These are phyloP conservation scores for Pulicaria dysenterica DNA, from an alignment of 129 eudicot species.

Conservation along the genomic window DNA sequence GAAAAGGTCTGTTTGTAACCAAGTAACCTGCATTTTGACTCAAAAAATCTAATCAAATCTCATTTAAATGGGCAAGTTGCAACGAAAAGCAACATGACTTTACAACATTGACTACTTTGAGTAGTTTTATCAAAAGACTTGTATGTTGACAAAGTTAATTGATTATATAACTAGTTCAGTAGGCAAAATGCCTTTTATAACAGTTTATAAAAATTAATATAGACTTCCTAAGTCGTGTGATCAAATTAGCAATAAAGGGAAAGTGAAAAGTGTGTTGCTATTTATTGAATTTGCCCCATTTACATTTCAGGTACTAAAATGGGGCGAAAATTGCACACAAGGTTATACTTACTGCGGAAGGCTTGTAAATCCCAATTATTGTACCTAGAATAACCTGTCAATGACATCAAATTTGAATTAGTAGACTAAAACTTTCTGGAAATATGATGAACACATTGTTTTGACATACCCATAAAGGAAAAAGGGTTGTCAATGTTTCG, in stretches of 20 bases:
- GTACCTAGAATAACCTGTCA: slow-evolving; percentile 95
- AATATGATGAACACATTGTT: slow-evolving; percentile 12
- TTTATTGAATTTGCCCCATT: slow-evolving; percentile 2
- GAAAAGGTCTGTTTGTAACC: slow-evolving; percentile 94
- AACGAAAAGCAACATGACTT: not conserved
- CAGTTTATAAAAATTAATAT: not conserved
- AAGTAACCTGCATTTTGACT: slow-evolving; percentile 74
- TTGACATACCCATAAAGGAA: slow-evolving; percentile 91
- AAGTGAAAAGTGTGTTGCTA: not conserved
- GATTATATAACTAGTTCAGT: too few species aligned
- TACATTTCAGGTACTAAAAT: not conserved
- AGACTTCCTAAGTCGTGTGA: not conserved
- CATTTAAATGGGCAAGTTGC: slow-evolving; percentile 4
- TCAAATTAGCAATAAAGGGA: not conserved
- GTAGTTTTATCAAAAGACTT: not conserved
- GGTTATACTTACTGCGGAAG: slow-evolving; percentile 65
- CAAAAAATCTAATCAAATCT: not conserved
- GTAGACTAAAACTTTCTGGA: not conserved
- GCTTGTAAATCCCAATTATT: slow-evolving; percentile 86
- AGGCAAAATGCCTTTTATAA: not conserved
- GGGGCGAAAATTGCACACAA: slow-evolving; percentile 1
- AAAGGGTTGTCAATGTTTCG: slow-evolving; percentile 93
- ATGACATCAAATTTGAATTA: slow-evolving; percentile 17
- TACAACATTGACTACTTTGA: not conserved
- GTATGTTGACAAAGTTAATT: not conserved